These are phyloP conservation scores for Sporothrix pallida DNA, from an alignment of 2,329 filamentous ascomycete genomes.

Conservation along the genomic window DNA sequence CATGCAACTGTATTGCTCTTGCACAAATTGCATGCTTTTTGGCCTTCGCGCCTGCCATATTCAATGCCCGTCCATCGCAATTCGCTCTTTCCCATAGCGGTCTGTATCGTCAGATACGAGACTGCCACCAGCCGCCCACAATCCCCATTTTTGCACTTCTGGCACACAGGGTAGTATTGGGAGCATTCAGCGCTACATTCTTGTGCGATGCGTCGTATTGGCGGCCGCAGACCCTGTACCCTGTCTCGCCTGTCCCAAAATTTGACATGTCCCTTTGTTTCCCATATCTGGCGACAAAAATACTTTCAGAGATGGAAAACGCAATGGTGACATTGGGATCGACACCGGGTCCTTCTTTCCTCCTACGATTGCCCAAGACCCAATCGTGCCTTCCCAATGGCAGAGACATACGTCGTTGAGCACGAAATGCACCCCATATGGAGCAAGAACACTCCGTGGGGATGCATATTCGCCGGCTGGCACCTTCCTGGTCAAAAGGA, in stretches of 20 bases:
- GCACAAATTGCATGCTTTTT: neutral
- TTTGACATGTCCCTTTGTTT: neutral
- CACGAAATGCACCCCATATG: slow-evolving; percentile 8
- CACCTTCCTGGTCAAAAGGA: slow-evolving; percentile 6
- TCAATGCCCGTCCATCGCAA: slow-evolving; percentile 12
- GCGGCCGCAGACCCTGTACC: neutral
- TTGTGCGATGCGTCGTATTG: slow-evolving; percentile 15
- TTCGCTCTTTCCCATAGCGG: slow-evolving; percentile 11
- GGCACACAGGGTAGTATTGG: slow-evolving; percentile 19
- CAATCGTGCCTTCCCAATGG: slow-evolving; percentile 23
- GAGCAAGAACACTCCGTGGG: slow-evolving; percentile 11
- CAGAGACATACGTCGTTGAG: neutral
- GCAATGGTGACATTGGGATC: slow-evolving; percentile 30
- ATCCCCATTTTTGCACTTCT: neutral
- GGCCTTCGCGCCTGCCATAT: slow-evolving; percentile 13
- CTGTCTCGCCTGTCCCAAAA: neutral
- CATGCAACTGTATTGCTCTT: slow-evolving; percentile 8
- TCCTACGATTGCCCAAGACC: slow-evolving; percentile 1
- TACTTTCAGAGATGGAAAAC: neutral
- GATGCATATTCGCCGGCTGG: neutral
- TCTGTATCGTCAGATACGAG: neutral
- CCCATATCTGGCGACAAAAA: neutral
- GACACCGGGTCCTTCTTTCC: slow-evolving; percentile 22
- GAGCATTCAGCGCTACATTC: slow-evolving; percentile 1
- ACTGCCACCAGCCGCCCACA: neutral